Percentiles rank a stretch among this genome's conserved stretches.
Evolutionary conservation across 441 rosid species (phyloP).

Genomic region (Pelargonium cotyledonis): DNA sequence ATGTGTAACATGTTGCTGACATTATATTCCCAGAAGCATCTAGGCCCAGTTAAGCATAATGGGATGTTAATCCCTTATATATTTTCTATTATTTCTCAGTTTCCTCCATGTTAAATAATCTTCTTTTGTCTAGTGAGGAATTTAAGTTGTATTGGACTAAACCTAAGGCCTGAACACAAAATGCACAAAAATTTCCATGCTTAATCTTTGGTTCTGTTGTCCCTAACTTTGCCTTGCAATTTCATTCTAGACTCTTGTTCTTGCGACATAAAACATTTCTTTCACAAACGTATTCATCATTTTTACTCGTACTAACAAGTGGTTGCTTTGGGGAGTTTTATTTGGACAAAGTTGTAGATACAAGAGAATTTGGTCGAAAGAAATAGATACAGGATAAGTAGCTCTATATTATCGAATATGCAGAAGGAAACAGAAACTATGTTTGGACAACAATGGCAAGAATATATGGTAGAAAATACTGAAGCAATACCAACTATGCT

Average conservation of each 20-base stretch:
- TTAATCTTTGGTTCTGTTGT: not conserved
- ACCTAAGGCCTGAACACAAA: too few relatives aligned
- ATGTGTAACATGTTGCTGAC: not conserved
- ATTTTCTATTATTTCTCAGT: not conserved
- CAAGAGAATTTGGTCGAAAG: not conserved
- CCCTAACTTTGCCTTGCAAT: not conserved
- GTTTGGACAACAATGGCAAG: not conserved
- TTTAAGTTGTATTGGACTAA: too few relatives aligned
- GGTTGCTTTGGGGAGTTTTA: not conserved
- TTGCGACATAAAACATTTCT: not conserved
- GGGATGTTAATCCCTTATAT: not conserved
- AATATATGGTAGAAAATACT: not conserved
- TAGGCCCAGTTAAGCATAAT: not conserved
- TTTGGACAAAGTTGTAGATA: conserved; percentile 3
- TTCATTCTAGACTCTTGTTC: not conserved
- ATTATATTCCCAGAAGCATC: not conserved
- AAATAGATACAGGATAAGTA: not conserved
- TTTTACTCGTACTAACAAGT: not conserved
- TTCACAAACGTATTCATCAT: not conserved
- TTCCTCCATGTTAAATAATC: not conserved
- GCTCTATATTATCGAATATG: not conserved
- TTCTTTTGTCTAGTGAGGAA: too few relatives aligned
- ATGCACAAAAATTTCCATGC: too few relatives aligned
- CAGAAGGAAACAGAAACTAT: not conserved
- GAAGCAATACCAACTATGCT: not conserved